These are phyloP conservation scores for Tephrocybe rancida DNA, from an alignment of 768 basidiomycete genomes.

Conservation along the genomic window DNA sequence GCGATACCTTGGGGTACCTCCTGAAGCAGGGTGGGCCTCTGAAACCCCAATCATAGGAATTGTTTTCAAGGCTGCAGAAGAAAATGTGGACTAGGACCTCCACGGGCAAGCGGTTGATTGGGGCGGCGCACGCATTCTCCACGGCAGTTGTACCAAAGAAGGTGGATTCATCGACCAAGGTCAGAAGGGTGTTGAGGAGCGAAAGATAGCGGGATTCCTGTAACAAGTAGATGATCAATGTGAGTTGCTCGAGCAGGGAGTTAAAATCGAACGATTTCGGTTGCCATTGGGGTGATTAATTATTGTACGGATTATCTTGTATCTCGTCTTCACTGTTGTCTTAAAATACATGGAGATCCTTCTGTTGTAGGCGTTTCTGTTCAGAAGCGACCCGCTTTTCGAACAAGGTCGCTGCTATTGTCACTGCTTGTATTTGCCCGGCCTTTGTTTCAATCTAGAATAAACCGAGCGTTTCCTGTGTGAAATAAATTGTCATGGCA, in stretches of 20 bases:
- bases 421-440: too few relatives aligned
- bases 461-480: too few relatives aligned
- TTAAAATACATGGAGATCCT: too few relatives aligned
- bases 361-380: too few relatives aligned
- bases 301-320: too few relatives aligned
- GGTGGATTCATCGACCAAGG: neutral
- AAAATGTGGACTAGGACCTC: conserved; percentile 9
- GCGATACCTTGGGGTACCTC: neutral
- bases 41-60: neutral
- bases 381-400: too few relatives aligned
- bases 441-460: too few relatives aligned
- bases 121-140: neutral
- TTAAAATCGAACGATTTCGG: neutral
- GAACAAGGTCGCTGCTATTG: too few relatives aligned
- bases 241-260: neutral
- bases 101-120: conserved; percentile 7
- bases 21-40: neutral
- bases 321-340: too few relatives aligned
- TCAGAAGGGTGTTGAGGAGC: neutral
- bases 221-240: neutral
- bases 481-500: too few relatives aligned
- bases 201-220: neutral
- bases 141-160: neutral
- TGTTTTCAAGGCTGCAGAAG: conserved; percentile 1
- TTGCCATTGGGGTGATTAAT: neutral